phyloP scores from a whole-genome alignment of 1,284 basidiomycete species.

The Volvariella volvacea region DNA sequence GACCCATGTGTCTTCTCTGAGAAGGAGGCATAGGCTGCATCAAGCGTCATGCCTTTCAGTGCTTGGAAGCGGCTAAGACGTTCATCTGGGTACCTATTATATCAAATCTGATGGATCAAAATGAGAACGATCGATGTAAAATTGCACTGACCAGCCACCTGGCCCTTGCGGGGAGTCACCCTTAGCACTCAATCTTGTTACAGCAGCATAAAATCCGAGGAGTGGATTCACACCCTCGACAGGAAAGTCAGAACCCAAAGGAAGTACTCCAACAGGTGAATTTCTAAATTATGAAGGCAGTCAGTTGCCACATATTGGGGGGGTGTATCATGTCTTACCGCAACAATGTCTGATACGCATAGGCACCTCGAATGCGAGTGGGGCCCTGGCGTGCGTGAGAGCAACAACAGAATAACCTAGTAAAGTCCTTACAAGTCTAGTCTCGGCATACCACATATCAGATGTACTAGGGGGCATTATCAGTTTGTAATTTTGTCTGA shows the following conservation, averaged over 20 bases:
- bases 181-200: slow-evolving; percentile 61
- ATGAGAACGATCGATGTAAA: not conserved
- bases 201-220: slow-evolving; percentile 82
- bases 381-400: slow-evolving; percentile 46
- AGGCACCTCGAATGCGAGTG: slow-evolving; percentile 78
- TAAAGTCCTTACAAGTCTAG: slow-evolving; percentile 49
- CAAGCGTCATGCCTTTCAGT: slow-evolving; percentile 80
- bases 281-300: slow-evolving; percentile 22
- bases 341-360: slow-evolving; percentile 80
- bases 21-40: slow-evolving; percentile 84
- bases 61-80: slow-evolving; percentile 70
- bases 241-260: slow-evolving; percentile 89
- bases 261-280: slow-evolving; percentile 51
- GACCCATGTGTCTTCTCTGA: slow-evolving; percentile 66
- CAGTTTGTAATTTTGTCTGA: too few species aligned
- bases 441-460: slow-evolving; percentile 90
- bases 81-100: slow-evolving; percentile 63
- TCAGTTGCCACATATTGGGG: slow-evolving; percentile 3
- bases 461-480: slow-evolving; percentile 50
- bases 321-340: slow-evolving; percentile 34
- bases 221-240: slow-evolving; percentile 80
- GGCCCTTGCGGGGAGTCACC: slow-evolving; percentile 79
- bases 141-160: slow-evolving; percentile 62
- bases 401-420: not conserved
- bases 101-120: not conserved